Conservation (phyloP, 345 rosid genomes). For the Clausena lansium region DNA sequence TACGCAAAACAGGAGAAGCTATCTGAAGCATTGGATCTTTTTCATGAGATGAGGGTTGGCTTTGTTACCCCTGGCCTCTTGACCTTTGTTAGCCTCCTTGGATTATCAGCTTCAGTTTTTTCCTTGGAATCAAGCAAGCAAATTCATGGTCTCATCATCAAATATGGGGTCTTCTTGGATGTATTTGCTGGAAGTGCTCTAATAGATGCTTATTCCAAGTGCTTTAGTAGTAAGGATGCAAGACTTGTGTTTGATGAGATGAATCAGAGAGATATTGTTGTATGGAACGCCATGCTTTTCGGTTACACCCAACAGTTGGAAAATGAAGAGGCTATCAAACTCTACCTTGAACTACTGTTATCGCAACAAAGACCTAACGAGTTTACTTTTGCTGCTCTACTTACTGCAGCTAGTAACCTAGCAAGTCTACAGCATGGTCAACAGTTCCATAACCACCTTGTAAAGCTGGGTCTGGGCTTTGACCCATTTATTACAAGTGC, state of each 20-base stretch:
- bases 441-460: slow-evolving; percentile 56
- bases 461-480: slow-evolving; percentile 42
- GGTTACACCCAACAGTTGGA: slow-evolving; percentile 62
- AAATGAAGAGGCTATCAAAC: slow-evolving; percentile 61
- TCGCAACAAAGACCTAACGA: slow-evolving; percentile 52
- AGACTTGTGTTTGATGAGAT: slow-evolving; percentile 63
- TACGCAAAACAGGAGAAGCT: slow-evolving; percentile 58
- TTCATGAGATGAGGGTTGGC: slow-evolving; percentile 52
- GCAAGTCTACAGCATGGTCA: slow-evolving; percentile 64
- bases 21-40: slow-evolving; percentile 50
- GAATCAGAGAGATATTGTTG: slow-evolving; percentile 64
- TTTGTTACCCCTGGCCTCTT: slow-evolving; percentile 51
- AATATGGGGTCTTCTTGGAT: slow-evolving; percentile 46
- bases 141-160: slow-evolving; percentile 64
- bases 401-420: slow-evolving; percentile 62
- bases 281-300: slow-evolving; percentile 77
- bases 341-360: slow-evolving; percentile 45
- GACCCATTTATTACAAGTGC: slow-evolving; percentile 60
- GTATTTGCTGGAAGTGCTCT: slow-evolving; percentile 59
- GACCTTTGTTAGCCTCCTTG: slow-evolving; percentile 77
- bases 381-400: slow-evolving; percentile 60
- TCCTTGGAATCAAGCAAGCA: slow-evolving; percentile 54
- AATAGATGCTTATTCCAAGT: slow-evolving; percentile 66
- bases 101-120: slow-evolving; percentile 50
- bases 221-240: slow-evolving; percentile 47